phyloP scores from a whole-genome alignment of 2,329 filamentous ascomycete species.

The Botrytis paeoniae region DNA sequence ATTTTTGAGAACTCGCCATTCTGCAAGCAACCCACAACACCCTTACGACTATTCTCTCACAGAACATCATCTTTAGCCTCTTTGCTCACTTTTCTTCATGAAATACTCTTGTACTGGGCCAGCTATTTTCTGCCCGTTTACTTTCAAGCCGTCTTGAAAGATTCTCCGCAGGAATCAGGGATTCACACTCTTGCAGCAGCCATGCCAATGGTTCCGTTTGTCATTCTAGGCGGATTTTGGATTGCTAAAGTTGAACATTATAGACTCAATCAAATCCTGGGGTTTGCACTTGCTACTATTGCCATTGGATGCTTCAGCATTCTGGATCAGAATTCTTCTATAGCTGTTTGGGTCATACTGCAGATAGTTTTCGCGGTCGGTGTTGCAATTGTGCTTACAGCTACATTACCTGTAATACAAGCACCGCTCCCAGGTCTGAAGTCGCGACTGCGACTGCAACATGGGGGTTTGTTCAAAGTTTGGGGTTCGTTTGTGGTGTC shows the following conservation, averaged over 20 bases:
- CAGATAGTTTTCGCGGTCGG: not conserved
- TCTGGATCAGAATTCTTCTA: not conserved
- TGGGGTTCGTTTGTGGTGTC: not conserved
- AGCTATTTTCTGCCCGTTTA: constrained; percentile 47
- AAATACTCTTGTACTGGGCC: constrained; percentile 40
- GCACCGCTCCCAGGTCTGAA: not conserved
- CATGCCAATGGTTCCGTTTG: not conserved
- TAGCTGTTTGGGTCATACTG: not conserved
- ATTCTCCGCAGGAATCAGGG: constrained; percentile 38
- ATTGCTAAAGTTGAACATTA: not conserved
- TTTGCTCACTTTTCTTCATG: constrained; percentile 41
- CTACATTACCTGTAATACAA: not conserved
- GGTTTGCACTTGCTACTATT: not conserved
- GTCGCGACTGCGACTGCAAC: not conserved
- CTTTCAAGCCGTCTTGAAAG: constrained; percentile 46
- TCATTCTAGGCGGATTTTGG: not conserved
- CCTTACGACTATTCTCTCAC: constrained; percentile 16
- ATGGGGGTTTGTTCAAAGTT: not conserved
- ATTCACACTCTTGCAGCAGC: constrained; percentile 6
- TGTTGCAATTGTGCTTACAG: not conserved
- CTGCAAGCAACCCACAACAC: constrained; percentile 19
- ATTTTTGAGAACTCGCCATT: constrained; percentile 7
- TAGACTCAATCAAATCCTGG: not conserved
- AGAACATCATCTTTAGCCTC: constrained; percentile 27
- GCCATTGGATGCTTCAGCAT: not conserved